Base-by-base conservation (phyloP, 2,329 filamentous ascomycete genomes). In the Septoria linicola region DNA sequence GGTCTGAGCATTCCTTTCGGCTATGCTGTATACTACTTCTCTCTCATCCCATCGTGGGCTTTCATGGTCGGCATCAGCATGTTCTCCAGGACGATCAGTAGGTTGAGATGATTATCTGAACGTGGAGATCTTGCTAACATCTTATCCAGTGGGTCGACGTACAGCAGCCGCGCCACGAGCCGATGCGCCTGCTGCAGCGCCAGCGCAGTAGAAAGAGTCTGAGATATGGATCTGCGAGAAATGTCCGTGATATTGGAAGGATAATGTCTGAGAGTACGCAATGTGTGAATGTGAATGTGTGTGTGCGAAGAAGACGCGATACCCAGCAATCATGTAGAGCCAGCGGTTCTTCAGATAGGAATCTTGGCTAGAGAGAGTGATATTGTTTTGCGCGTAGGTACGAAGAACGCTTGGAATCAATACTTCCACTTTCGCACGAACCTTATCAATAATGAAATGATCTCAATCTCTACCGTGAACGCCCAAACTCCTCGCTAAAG, bases 21-120 rank as follows among this genome's bases (percentile, higher is more conserved):
- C 51, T 90, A 88, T 66, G 60, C 79, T 44, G 75, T 89, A 61
- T 89, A 82, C 80, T 76, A 65, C 23, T 76, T 85, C 63, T 72
- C 76, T 27, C 72, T 76, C 68, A 74, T 84, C 59, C 82, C 82
- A 2, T 82, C 77, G 61, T 92, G 88, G 88, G 72, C 82, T 49
- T 83, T 89, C 66, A 91, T 92, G 88, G 77, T 92, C 60, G 67
- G 81, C 41, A 77, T 92, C 61, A 88, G 84, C 46, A 83, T 91
- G 68, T 65, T 86, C 58, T 89, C 83, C 77, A 80, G 87, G 66
- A 80, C 76, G 51, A 80, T 91, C 70, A 89, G 44, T 48, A 41
- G n/a, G 44, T 41, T 16, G 19, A 11, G 32, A n/a, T n/a, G 13
- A 40, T 20, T 19, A n/a, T 8, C 1, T 16, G 20, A 11, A 20